Conservation (phyloP, 2,329 filamentous ascomycete genomes). For the Chaetomium olivaceum region DNA sequence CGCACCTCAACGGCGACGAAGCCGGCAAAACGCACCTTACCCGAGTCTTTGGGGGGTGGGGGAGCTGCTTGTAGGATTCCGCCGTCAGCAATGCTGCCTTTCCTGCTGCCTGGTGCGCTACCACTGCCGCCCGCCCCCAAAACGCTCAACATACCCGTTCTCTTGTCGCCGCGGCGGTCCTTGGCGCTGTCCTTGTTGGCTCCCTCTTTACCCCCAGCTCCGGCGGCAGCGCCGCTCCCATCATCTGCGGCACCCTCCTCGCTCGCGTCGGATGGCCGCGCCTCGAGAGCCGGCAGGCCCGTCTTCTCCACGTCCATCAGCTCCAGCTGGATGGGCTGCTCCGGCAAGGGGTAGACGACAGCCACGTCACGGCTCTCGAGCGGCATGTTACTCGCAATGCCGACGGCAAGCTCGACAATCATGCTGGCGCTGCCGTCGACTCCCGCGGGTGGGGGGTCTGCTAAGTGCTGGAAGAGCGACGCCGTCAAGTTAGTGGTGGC, state of each 20-base stretch:
- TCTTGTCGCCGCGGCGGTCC: conserved; percentile 47
- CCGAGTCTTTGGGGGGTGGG: conserved; percentile 44
- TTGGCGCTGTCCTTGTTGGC: conserved; percentile 43
- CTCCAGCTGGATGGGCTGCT: conserved; percentile 65
- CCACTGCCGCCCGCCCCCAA: conserved; percentile 8
- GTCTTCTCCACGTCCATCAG: conserved; percentile 87
- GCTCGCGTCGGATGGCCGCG: conserved; percentile 43
- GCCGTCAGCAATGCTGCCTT: conserved; percentile 44
- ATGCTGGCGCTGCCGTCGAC: conserved; percentile 86
- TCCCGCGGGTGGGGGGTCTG: conserved; percentile 74
- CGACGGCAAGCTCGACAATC: conserved; percentile 89
- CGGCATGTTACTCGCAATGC: conserved; percentile 81
- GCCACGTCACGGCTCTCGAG: conserved; percentile 88
- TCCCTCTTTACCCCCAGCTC: conserved; percentile 46
- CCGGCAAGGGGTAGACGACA: conserved; percentile 81
- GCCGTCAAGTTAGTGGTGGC: conserved; percentile 68
- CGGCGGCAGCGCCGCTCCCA: conserved; percentile 33
- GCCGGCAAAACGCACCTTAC: conserved; percentile 70
- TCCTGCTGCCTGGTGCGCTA: conserved; percentile 19
- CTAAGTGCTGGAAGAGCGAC: conserved; percentile 71
- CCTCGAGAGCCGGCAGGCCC: conserved; percentile 62
- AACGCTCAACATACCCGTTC: conserved; percentile 48
- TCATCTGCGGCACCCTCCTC: conserved; percentile 44
- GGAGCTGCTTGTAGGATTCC: conserved; percentile 38
- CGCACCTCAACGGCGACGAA: conserved; percentile 75